phyloP scores from a whole-genome alignment of 139 green algal genomes.

The Coelastrella sp. region DNA sequence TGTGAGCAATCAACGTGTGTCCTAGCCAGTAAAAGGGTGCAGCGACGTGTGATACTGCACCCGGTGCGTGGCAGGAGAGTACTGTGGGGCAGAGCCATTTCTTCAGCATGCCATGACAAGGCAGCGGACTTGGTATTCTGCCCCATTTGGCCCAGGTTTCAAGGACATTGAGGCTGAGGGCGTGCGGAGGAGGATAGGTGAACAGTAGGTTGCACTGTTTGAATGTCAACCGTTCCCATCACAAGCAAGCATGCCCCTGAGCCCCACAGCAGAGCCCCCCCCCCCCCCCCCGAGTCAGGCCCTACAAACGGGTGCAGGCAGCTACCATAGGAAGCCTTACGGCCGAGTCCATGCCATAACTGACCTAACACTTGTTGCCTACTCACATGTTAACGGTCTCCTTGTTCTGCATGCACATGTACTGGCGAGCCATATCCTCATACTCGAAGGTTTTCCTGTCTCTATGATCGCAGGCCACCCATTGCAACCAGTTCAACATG shows the following conservation, averaged over 20 bases:
- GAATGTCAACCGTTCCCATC: too few relatives aligned
- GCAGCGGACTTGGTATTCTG: slow-evolving; percentile 18
- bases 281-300: too few relatives aligned
- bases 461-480: neutral
- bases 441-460: too few relatives aligned
- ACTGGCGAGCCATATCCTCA: neutral
- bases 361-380: neutral
- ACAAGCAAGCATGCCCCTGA: too few relatives aligned
- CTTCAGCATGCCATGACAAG: slow-evolving; percentile 7
- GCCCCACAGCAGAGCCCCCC: too few relatives aligned
- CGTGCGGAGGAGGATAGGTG: too few relatives aligned
- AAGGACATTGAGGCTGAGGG: too few relatives aligned
- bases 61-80: neutral
- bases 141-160: too few relatives aligned
- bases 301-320: too few relatives aligned
- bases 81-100: slow-evolving; percentile 21
- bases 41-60: neutral
- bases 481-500: slow-evolving; percentile 6
- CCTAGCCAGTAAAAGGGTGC: neutral
- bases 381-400: slow-evolving; percentile 33
- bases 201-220: too few relatives aligned
- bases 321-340: too few relatives aligned
- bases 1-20: neutral
- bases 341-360: too few relatives aligned
- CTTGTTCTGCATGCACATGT: slow-evolving; percentile 20